Conservation (phyloP, 805 yeast species). For the Zygosaccharomyces pseudorouxii region DNA sequence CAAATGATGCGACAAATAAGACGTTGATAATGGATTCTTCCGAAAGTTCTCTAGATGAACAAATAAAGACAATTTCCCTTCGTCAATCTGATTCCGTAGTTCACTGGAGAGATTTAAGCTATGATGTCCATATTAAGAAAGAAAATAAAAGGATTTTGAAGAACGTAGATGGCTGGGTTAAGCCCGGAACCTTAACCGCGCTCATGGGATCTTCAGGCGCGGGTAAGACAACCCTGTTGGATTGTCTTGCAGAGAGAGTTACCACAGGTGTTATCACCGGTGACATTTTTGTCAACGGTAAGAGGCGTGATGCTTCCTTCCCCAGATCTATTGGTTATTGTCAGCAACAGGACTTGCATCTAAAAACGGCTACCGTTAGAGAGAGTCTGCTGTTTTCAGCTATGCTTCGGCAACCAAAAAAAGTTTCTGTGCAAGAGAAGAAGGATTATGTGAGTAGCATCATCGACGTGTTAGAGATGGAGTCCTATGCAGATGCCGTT, state of each 20-base stretch:
- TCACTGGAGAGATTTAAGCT: constrained; percentile 75
- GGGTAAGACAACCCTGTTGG: constrained; percentile 71
- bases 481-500: constrained; percentile 60
- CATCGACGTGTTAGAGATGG: constrained; percentile 60
- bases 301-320: constrained; percentile 54
- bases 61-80: constrained; percentile 29
- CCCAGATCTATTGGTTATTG: constrained; percentile 64
- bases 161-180: constrained; percentile 76
- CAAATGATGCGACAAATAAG: constrained; percentile 19
- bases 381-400: constrained; percentile 69
- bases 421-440: constrained; percentile 52
- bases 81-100: constrained; percentile 46
- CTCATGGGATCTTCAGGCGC: constrained; percentile 78
- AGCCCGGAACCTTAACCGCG: constrained; percentile 79
- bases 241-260: constrained; percentile 65
- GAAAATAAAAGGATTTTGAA: constrained; percentile 57
- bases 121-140: constrained; percentile 58
- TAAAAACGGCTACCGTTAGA: constrained; percentile 61
- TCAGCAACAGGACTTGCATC: constrained; percentile 73
- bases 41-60: constrained; percentile 11
- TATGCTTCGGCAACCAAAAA: constrained; percentile 56
- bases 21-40: constrained; percentile 25
- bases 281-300: constrained; percentile 63
- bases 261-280: constrained; percentile 68
- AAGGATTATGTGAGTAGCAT: constrained; percentile 61